These are phyloP conservation scores for Actinidia chinensis DNA, from an alignment of 179 eudicot species.

Conservation along the genomic window DNA sequence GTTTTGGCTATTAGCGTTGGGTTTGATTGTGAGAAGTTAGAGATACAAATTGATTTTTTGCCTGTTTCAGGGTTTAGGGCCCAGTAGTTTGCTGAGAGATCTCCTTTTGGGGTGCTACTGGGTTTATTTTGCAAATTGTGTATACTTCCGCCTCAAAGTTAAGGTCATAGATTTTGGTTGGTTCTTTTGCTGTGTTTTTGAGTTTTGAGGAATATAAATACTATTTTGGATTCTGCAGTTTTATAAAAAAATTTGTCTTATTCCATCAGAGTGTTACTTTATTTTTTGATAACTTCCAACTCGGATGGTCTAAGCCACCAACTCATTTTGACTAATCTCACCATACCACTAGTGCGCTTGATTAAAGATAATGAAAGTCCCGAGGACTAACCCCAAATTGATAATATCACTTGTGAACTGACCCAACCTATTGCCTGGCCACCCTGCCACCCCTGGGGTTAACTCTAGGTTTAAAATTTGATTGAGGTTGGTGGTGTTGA, in stretches of 20 bases:
- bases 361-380: no score
- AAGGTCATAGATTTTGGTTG: conserved; percentile 6
- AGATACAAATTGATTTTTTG: neutral
- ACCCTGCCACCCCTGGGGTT: no score
- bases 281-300: no score
- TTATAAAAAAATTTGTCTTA: neutral
- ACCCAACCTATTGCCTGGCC: no score
- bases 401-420: no score
- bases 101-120: neutral
- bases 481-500: neutral
- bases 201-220: neutral
- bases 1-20: conserved; percentile 17
- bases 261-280: no score
- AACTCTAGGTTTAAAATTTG: conserved; percentile 17
- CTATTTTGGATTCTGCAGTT: neutral
- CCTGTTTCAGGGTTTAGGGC: conserved; percentile 3
- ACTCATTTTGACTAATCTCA: no score
- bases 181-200: neutral
- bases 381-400: no score
- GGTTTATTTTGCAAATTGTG: neutral
- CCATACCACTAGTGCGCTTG: no score
- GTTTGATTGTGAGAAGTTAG: no score
- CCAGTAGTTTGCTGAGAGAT: neutral
- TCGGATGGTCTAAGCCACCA: no score
- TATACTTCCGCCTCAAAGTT: neutral